Conservation (phyloP, 768 basidiomycete species). For the Russula ochroleuca region DNA sequence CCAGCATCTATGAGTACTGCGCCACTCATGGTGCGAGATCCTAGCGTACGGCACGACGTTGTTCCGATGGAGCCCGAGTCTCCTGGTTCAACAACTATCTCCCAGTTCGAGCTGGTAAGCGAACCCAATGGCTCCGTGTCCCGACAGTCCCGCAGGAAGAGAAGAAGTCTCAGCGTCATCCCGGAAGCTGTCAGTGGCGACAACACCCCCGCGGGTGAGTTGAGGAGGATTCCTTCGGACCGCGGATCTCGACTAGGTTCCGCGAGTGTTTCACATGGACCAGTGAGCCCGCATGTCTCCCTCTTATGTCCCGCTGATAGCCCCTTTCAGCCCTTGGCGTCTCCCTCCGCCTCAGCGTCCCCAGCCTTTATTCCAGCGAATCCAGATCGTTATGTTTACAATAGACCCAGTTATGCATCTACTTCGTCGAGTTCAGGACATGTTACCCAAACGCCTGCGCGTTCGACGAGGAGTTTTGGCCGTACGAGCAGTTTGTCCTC, state of each 20-base stretch:
- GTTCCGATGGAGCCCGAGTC: slow-evolving; percentile 21
- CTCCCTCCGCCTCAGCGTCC: slow-evolving; percentile 1
- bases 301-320: neutral
- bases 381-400: slow-evolving; percentile 22
- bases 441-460: slow-evolving; percentile 12
- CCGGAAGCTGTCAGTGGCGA: slow-evolving; percentile 23
- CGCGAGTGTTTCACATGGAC: slow-evolving; percentile 3
- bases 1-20: slow-evolving; percentile 5
- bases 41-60: slow-evolving; percentile 14
- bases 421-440: slow-evolving; percentile 17
- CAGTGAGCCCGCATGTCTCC: slow-evolving; percentile 7
- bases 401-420: slow-evolving; percentile 25
- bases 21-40: slow-evolving; percentile 27
- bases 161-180: slow-evolving; percentile 23
- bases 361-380: slow-evolving; percentile 8
- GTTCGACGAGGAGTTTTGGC: slow-evolving; percentile 18
- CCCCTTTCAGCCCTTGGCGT: neutral
- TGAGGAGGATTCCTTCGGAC: slow-evolving; percentile 22
- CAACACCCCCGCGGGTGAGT: slow-evolving; percentile 23
- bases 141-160: slow-evolving; percentile 21
- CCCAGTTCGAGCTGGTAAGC: slow-evolving; percentile 28
- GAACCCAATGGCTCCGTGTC: slow-evolving; percentile 18
- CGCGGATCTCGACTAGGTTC: slow-evolving; percentile 17
- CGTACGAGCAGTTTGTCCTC: slow-evolving; percentile 20
- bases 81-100: slow-evolving; percentile 27